A percentile compares a stretch with the other conserved stretches of the same genome.
phyloP scores from a whole-genome alignment of 768 basidiomycete species.

The Amanita polypyramis region DNA sequence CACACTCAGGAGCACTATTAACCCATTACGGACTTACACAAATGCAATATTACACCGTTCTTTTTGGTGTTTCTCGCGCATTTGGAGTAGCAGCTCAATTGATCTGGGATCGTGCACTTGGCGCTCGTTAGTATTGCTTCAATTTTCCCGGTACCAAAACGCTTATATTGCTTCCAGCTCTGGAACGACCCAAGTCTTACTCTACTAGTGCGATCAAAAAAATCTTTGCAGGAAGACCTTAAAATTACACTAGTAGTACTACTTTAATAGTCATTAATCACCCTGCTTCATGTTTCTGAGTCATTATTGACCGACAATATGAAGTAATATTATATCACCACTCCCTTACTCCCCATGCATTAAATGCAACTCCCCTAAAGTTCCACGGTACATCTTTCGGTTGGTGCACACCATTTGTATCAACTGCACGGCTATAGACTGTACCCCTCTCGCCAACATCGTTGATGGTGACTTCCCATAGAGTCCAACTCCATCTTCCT shows the following conservation, averaged over 20 bases:
- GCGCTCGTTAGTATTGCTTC: constrained; percentile 59
- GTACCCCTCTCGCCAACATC: constrained; percentile 22
- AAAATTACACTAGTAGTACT: not conserved
- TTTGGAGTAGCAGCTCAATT: constrained; percentile 84
- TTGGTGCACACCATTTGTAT: constrained; percentile 39
- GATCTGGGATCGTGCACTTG: constrained; percentile 90
- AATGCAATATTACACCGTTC: constrained; percentile 96
- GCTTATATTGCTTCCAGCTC: constrained; percentile 31
- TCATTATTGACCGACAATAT: not conserved
- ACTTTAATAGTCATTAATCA: not conserved
- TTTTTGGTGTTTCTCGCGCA: constrained; percentile 94
- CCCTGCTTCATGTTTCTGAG: constrained; percentile 3
- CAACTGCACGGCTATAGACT: constrained; percentile 41
- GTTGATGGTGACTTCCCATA: constrained; percentile 49
- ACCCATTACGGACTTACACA: constrained; percentile 80
- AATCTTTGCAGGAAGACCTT: constrained; percentile 57
- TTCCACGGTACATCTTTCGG: constrained; percentile 47
- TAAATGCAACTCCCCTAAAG: constrained; percentile 51
- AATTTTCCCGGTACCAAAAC: not conserved
- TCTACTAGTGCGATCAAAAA: constrained; percentile 72
- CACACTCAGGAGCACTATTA: constrained; percentile 86
- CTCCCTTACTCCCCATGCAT: constrained; percentile 35
- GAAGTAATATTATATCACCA: constrained; percentile 18
- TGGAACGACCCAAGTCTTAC: constrained; percentile 89
- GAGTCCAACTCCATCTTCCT: constrained; percentile 65